A percentile compares a stretch with the other conserved stretches of the same genome.
Conservation (phyloP, 345 rosid species). For the Atalantia buxifolia region DNA sequence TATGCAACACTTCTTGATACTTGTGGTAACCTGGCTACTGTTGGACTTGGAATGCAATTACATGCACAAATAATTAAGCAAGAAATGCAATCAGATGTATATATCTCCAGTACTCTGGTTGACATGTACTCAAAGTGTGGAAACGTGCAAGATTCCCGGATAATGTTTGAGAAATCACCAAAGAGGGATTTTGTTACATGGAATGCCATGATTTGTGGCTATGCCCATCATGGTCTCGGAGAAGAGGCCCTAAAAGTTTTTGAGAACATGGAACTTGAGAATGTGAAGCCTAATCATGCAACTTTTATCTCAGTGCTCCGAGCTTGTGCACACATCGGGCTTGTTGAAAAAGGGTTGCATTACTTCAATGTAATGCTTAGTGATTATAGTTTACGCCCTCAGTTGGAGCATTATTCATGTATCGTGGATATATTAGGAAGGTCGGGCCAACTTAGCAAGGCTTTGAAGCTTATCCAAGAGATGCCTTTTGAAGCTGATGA, state of each 20-base stretch:
- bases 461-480: slow-evolving; percentile 49
- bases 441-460: slow-evolving; percentile 57
- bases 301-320: slow-evolving; percentile 89
- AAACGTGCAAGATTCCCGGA: slow-evolving; percentile 62
- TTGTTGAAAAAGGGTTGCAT: slow-evolving; percentile 51
- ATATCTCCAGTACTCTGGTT: slow-evolving; percentile 82
- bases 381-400: slow-evolving; percentile 63
- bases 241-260: slow-evolving; percentile 65
- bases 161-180: slow-evolving; percentile 64
- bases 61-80: slow-evolving; percentile 79
- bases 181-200: slow-evolving; percentile 77
- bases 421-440: slow-evolving; percentile 92
- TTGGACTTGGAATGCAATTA: slow-evolving; percentile 81
- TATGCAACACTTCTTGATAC: slow-evolving; percentile 83
- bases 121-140: slow-evolving; percentile 98
- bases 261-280: slow-evolving; percentile 50
- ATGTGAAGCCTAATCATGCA: slow-evolving; percentile 66
- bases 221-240: slow-evolving; percentile 83
- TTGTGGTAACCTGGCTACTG: slow-evolving; percentile 78
- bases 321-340: slow-evolving; percentile 89
- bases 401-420: slow-evolving; percentile 79
- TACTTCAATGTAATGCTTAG: slow-evolving; percentile 66
- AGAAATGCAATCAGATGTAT: slow-evolving; percentile 67
- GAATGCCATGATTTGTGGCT: slow-evolving; percentile 92
- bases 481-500: slow-evolving; percentile 87